Conservation (phyloP, 2,329 filamentous ascomycete genomes). For the Botrytis fragariae region DNA sequence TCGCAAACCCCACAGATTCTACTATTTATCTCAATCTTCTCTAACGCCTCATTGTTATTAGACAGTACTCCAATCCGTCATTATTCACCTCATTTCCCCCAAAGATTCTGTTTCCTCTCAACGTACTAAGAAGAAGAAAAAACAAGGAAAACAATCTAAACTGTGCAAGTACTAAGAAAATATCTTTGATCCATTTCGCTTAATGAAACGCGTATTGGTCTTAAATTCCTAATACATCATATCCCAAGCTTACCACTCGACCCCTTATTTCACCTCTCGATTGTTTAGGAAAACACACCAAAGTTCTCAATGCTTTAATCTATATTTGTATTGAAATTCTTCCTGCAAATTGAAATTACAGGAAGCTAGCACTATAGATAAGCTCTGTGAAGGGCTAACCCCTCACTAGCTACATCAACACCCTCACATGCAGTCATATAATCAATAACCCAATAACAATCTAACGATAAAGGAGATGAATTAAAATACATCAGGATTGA, state of each 20-base stretch:
- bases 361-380: neutral
- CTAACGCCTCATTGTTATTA: neutral
- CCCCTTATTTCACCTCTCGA: neutral
- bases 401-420: neutral
- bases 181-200: neutral
- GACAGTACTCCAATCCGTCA: neutral
- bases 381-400: neutral
- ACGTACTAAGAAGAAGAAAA: neutral
- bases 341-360: neutral
- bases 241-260: neutral
- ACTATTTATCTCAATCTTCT: no score
- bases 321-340: neutral
- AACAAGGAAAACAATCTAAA: neutral
- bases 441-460: neutral
- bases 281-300: neutral
- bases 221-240: neutral
- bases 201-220: neutral
- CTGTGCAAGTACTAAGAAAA: neutral
- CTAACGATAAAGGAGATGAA: neutral
- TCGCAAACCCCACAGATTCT: no score
- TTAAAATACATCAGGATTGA: neutral
- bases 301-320: neutral
- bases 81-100: neutral
- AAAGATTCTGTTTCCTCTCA: neutral
- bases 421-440: neutral